Evolutionary conservation across 2,329 filamentous ascomycete species (phyloP).

Genomic region (Arthroderma uncinatum): DNA sequence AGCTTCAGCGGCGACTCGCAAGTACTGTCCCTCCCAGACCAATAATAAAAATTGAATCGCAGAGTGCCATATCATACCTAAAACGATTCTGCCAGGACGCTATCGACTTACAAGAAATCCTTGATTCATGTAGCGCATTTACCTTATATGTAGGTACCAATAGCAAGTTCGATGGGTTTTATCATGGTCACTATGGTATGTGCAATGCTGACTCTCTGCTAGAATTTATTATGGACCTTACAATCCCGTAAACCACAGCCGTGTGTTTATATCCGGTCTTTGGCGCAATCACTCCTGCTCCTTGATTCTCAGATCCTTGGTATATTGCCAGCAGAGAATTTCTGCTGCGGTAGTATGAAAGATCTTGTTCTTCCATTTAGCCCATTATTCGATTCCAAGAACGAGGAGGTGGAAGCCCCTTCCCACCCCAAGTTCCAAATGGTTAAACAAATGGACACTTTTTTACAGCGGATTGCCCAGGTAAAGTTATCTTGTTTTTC

Average conservation of each 20-base stretch:
- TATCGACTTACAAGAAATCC: conserved; percentile 54
- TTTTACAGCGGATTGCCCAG: conserved; percentile 44
- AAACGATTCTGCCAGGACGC: conserved; percentile 61
- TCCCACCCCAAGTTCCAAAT: conserved; percentile 64
- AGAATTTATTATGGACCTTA: conserved; percentile 10
- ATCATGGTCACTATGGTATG: neutral
- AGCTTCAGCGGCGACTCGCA: conserved; percentile 80
- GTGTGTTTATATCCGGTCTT: conserved; percentile 67
- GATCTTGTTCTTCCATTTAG: conserved; percentile 63
- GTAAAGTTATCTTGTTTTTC: conserved; percentile 19
- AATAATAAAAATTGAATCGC: conserved; percentile 65
- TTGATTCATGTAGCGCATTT: conserved; percentile 57
- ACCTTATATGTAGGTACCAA: conserved; percentile 52
- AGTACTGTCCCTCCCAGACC: conserved; percentile 89
- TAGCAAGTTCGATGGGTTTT: neutral
- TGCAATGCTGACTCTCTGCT: conserved; percentile 7
- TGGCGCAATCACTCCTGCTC: conserved; percentile 66
- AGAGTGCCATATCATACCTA: conserved; percentile 60
- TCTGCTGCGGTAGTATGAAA: conserved; percentile 73
- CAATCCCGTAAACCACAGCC: conserved; percentile 65
- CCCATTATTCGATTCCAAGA: conserved; percentile 57
- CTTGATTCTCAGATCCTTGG: conserved; percentile 60
- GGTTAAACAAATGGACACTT: conserved; percentile 60
- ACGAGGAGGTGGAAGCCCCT: conserved; percentile 64
- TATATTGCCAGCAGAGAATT: conserved; percentile 55